Base-by-base conservation (phyloP, 2,329 filamentous ascomycete species). In the Exophiala dermatitidis region DNA sequence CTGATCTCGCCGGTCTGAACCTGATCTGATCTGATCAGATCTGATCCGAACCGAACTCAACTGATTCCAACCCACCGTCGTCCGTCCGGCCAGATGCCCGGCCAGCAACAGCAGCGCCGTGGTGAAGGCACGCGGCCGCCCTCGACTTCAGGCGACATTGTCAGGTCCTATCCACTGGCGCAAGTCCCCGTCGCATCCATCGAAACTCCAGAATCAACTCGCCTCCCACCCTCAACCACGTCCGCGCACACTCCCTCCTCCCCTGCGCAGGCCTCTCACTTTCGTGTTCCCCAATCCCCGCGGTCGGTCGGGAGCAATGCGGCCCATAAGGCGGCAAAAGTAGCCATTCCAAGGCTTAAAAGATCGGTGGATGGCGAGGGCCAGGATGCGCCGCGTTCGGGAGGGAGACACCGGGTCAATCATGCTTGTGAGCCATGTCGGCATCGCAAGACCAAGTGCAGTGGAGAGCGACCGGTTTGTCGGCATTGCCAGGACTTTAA, bases 361-460 rank as follows among this genome's bases (percentile, higher is more conserved):
- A 59, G 58, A 28, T 56, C 58, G 4, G 51, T 61, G 19, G 60
- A 62, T 46, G 33, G 43, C 28, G 48, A 50, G 3, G 36, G 46
- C 2, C 53, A 59, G 37, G 57, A 51, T 47, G 42, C 34, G 26
- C 32, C 40, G 19, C 53, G 54, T 44, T 38, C 50, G 1, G 59
- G 60, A 12, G 59, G 58, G 29, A 48, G 60, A 52, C 58, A 64
- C 43, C 56, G 65, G 26, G 63, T 66, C 52, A 64, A 58, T 33
- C 65, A 66, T 46, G 71, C 71, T 9, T 74, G 72, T 46, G 69
- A 72, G 59, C 67, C 70, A 19, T 74, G 72, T 53, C 65, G 69
- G 9, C 64, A 66, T 44, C 63, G 70, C 12, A 74, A 74, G 58
- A 72, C 67, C n/a, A 74, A 73, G 62, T 74, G 72, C 57, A 70